These are phyloP conservation scores for Lipomyces yarrowii DNA, from an alignment of 1,139 yeast species.

Conservation along the genomic window DNA sequence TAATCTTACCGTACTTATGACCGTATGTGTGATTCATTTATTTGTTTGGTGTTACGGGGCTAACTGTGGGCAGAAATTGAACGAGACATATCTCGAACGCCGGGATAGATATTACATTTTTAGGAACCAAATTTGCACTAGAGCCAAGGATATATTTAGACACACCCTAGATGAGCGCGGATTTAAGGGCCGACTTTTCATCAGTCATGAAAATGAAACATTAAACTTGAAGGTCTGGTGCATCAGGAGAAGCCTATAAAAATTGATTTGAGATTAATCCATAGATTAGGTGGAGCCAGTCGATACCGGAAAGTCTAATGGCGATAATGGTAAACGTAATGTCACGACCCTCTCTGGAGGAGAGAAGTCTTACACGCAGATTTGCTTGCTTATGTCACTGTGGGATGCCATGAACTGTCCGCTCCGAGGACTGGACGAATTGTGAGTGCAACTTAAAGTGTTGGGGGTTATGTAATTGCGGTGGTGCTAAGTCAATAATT, in stretches of 20 bases:
- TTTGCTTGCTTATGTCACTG: constrained; percentile 81
- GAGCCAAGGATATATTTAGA: constrained; percentile 37
- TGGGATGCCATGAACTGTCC: constrained; percentile 93
- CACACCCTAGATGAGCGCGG: constrained; percentile 53
- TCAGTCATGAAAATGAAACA: constrained; percentile 56
- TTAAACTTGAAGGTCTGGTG: constrained; percentile 37
- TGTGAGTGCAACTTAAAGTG: constrained; percentile 38
- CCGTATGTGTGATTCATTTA: constrained; percentile 1
- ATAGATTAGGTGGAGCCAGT: constrained; percentile 19
- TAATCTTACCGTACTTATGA: constrained; percentile 4
- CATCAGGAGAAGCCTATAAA: background rate
- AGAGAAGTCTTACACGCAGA: constrained; percentile 91
- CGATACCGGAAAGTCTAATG: constrained; percentile 51
- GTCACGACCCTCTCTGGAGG: constrained; percentile 94
- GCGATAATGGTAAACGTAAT: constrained; percentile 61
- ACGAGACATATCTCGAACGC: constrained; percentile 32
- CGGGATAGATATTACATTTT: constrained; percentile 24
- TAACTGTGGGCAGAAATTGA: constrained; percentile 11
- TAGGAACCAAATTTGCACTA: constrained; percentile 32
- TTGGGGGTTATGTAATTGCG: background rate
- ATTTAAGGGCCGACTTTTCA: constrained; percentile 68
- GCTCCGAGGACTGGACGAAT: constrained; percentile 90
- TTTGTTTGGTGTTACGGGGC: background rate
- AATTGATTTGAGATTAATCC: background rate
- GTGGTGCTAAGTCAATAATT: background rate